Percentiles rank a stretch among this genome's conserved stretches.
These are phyloP conservation scores for Globisporangium polare DNA, from an alignment of 352 stramenopile species.

Conservation along the genomic window DNA sequence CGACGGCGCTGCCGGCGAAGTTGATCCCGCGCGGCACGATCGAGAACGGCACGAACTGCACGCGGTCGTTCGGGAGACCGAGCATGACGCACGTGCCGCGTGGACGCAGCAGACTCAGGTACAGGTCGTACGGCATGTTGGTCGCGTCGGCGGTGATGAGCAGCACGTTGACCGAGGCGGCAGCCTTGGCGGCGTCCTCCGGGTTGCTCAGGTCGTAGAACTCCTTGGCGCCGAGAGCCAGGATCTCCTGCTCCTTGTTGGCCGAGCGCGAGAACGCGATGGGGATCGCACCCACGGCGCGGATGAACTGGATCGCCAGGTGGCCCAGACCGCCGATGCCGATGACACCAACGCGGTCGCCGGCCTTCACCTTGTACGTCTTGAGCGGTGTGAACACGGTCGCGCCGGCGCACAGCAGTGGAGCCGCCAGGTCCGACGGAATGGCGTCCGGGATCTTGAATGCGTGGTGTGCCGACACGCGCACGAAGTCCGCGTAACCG, in stretches of 20 bases:
- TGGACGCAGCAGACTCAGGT: too few species aligned
- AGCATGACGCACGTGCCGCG: too few species aligned
- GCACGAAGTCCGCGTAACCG: constrained; percentile 71
- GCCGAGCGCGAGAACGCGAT: constrained; percentile 60
- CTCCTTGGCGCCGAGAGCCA: constrained; percentile 48
- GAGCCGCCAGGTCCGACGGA: constrained; percentile 44
- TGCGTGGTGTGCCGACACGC: constrained; percentile 53
- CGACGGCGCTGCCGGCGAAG: too few species aligned
- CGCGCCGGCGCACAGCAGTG: constrained; percentile 80
- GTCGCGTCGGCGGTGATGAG: too few species aligned
- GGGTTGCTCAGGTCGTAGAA: constrained; percentile 19
- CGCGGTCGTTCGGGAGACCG: too few species aligned
- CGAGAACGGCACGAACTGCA: too few species aligned
- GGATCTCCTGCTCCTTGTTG: constrained; percentile 53
- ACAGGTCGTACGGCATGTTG: too few species aligned
- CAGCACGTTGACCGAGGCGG: too few species aligned
- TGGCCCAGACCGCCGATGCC: constrained; percentile 87
- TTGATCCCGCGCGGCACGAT: too few species aligned
- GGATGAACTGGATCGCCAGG: constrained; percentile 70
- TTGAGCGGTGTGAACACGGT: constrained; percentile 77
- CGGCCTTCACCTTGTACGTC: constrained; percentile 33
- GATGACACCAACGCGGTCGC: constrained; percentile 63
- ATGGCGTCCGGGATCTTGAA: constrained; percentile 78
- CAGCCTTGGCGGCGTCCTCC: too few species aligned
- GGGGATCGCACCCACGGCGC: constrained; percentile 22